A percentile compares a stretch with the other conserved stretches of the same genome.
Evolutionary conservation across 2,329 filamentous ascomycete species (phyloP).

Genomic region (Hirsutella thompsonii): DNA sequence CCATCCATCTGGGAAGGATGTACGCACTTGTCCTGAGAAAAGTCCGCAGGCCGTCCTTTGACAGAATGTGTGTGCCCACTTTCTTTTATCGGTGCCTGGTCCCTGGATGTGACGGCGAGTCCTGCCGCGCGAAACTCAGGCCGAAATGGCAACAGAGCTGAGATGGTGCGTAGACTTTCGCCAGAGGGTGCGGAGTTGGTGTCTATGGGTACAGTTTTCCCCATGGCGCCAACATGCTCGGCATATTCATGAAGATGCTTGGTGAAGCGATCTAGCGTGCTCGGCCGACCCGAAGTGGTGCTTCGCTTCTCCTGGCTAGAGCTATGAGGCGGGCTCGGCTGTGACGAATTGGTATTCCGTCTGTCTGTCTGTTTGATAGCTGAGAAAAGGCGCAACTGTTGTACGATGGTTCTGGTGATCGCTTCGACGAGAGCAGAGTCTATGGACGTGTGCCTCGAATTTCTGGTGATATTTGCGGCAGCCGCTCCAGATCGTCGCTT

Average conservation of each 20-base stretch:
- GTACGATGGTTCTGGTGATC: constrained; percentile 29
- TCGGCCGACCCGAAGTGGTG: constrained; percentile 28
- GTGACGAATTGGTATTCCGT: neutral
- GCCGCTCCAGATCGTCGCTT: too few species aligned
- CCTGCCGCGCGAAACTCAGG: constrained; percentile 40
- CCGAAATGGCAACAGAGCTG: constrained; percentile 38
- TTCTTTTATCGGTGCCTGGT: constrained; percentile 23
- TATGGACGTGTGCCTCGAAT: constrained; percentile 16
- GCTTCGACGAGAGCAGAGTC: constrained; percentile 30
- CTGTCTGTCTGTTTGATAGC: constrained; percentile 9
- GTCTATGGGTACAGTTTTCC: constrained; percentile 24
- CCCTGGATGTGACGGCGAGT: constrained; percentile 40
- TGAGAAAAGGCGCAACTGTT: constrained; percentile 29
- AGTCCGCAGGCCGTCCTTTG: constrained; percentile 1
- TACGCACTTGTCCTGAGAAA: neutral
- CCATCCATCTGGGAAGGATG: constrained; percentile 17
- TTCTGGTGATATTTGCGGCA: constrained; percentile 5
- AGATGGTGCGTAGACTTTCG: constrained; percentile 35
- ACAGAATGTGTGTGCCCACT: too few species aligned
- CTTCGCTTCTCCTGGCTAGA: constrained; percentile 14
- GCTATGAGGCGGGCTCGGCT: constrained; percentile 1
- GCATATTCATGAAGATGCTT: constrained; percentile 17
- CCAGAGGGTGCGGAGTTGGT: constrained; percentile 26
- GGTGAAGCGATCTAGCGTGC: constrained; percentile 23
- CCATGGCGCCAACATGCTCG: constrained; percentile 21